Evolutionary conservation across 805 yeast genomes (phyloP).

Genomic region (Lipomyces kockii): DNA sequence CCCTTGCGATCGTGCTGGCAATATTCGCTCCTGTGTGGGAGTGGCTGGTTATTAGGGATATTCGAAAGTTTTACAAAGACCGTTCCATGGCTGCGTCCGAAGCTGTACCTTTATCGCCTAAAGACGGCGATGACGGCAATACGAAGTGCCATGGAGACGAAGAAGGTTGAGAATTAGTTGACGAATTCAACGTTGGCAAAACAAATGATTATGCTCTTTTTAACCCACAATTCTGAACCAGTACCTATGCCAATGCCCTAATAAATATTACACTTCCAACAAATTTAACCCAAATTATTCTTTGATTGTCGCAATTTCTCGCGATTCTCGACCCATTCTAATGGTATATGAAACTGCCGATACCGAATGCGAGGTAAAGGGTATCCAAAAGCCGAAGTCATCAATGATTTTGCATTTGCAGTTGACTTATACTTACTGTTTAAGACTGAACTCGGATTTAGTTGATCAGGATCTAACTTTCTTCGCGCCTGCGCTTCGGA

Average conservation of each 20-base stretch:
- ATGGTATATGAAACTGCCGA: slow-evolving; percentile 24
- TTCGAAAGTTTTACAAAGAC: slow-evolving; percentile 12
- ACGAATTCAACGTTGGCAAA: neutral
- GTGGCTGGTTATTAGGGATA: slow-evolving; percentile 24
- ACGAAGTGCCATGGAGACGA: neutral
- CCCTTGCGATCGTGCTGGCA: slow-evolving; percentile 55
- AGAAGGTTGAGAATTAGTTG: neutral
- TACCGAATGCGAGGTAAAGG: slow-evolving; percentile 27
- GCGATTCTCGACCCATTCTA: slow-evolving; percentile 14
- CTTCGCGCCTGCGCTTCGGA: neutral
- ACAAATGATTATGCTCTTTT: neutral
- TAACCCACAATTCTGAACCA: neutral
- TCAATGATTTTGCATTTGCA: neutral
- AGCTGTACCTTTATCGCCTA: neutral
- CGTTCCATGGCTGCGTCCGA: neutral
- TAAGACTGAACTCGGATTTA: neutral
- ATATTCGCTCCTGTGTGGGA: slow-evolving; percentile 60
- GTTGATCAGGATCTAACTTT: neutral
- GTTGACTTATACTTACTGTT: neutral
- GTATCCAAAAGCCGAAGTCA: slow-evolving; percentile 25
- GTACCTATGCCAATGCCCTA: neutral
- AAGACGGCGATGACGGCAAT: neutral
- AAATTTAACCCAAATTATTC: neutral
- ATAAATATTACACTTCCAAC: neutral
- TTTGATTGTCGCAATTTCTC: slow-evolving; percentile 3